Percentiles rank a stretch among this genome's conserved stretches.
Conservation (phyloP, 2,329 filamentous ascomycete species). For the Penicillium paneum region DNA sequence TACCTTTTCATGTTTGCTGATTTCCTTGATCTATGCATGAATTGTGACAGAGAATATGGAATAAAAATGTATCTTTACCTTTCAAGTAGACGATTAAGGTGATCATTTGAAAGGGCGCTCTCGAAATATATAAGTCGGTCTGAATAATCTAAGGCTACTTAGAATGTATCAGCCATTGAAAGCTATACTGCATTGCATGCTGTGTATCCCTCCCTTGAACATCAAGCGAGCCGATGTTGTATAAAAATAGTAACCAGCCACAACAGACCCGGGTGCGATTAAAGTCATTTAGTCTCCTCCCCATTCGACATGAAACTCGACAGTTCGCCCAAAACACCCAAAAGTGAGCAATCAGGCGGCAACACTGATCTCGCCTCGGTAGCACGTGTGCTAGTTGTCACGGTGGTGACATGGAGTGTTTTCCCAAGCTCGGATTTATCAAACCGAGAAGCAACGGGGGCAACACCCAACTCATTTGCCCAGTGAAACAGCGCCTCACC, state of each 20-base stretch:
- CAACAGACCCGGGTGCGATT: not conserved
- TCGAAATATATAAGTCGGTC: not conserved
- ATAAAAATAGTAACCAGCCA: not conserved
- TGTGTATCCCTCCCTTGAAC: not conserved
- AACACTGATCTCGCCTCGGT: conserved; percentile 79
- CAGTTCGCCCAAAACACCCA: conserved; percentile 8
- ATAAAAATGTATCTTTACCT: conserved; percentile 1
- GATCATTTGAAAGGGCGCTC: not conserved
- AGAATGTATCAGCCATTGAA: not conserved
- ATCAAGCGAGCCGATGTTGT: not conserved
- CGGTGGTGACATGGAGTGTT: conserved; percentile 61
- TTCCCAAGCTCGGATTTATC: not conserved
- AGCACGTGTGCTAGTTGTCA: conserved; percentile 77
- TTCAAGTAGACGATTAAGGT: not conserved
- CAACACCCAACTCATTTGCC: conserved; percentile 71
- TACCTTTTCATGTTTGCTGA: conserved; percentile 2
- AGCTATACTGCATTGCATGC: not conserved
- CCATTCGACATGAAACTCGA: not conserved
- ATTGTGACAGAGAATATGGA: conserved; percentile 13
- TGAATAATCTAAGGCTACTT: not conserved
- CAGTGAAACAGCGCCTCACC: conserved; percentile 89
- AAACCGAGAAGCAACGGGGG: conserved; percentile 16
- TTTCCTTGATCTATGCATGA: conserved; percentile 4
- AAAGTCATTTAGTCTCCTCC: conserved; percentile 52
- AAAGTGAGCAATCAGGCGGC: conserved; percentile 60